A percentile compares a stretch with the other conserved stretches of the same genome.
These are phyloP conservation scores for Trypanosoma melophagium DNA, from an alignment of 208 protist genomes.

Conservation along the genomic window DNA sequence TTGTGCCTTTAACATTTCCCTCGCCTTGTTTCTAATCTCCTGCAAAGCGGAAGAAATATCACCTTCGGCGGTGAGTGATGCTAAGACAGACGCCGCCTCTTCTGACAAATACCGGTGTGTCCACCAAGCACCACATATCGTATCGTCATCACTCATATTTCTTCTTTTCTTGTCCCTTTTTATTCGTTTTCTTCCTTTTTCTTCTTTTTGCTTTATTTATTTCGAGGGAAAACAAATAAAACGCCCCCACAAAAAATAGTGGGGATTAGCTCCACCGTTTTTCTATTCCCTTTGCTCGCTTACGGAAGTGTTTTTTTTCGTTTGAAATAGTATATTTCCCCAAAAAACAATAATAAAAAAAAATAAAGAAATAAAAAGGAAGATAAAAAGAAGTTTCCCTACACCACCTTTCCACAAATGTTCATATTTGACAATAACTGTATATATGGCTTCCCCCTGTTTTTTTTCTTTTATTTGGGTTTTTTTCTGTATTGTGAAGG, in stretches of 20 bases:
- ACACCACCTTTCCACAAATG: background rate
- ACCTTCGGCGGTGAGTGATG: conserved; percentile 23
- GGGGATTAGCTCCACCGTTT: background rate
- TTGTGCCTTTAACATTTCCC: background rate
- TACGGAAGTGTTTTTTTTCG: no score
- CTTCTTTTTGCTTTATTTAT: background rate
- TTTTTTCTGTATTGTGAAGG: no score
- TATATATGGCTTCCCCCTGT: no score
- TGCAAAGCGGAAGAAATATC: conserved; percentile 13
- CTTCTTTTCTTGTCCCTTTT: background rate
- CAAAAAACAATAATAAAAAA: background rate
- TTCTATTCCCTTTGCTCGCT: no score
- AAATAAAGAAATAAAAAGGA: background rate
- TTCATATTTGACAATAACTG: no score
- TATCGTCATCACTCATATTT: background rate
- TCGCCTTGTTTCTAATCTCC: conserved; percentile 13
- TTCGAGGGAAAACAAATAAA: background rate
- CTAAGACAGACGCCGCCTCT: conserved; percentile 33
- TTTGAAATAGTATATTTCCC: no score
- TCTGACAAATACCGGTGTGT: conserved; percentile 47
- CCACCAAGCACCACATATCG: conserved; percentile 42
- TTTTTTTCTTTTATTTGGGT: no score
- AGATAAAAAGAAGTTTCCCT: background rate
- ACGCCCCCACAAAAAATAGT: no score
- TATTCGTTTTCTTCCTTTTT: background rate